A percentile compares a stretch with the other conserved stretches of the same genome.
phyloP scores from a whole-genome alignment of 169 alveolate genomes.

The Cryptosporidium bovis region DNA sequence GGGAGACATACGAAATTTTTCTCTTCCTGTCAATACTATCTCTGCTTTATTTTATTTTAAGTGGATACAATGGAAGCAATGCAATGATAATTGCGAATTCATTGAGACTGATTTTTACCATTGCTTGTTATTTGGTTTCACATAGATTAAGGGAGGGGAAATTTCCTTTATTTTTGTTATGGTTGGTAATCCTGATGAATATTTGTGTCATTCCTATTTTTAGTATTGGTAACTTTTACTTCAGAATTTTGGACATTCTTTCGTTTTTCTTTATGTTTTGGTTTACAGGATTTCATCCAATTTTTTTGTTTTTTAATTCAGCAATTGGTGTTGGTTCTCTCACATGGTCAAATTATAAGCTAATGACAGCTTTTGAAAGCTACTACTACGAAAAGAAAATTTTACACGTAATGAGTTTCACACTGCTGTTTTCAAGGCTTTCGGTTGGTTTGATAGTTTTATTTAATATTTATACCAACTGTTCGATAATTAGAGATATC shows the following conservation, averaged over 20 bases:
- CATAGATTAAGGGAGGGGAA: conserved; percentile 53
- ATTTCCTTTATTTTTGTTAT: conserved; percentile 28
- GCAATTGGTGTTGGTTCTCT: conserved; percentile 23
- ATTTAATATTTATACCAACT: conserved; percentile 33
- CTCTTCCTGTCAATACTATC: conserved; percentile 58
- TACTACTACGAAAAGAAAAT: conserved; percentile 10
- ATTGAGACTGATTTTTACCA: conserved; percentile 55
- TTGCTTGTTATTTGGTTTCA: conserved; percentile 68
- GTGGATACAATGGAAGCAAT: conserved; percentile 72
- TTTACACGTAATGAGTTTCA: conserved; percentile 23
- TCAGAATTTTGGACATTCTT: conserved; percentile 38
- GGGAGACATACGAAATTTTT: conserved; percentile 66
- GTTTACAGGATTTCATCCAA: conserved; percentile 73
- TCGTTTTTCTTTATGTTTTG: conserved; percentile 58
- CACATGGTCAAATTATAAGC: conserved; percentile 55
- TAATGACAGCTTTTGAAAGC: conserved; percentile 19
- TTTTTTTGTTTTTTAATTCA: conserved; percentile 31
- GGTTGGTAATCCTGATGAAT: conserved; percentile 65
- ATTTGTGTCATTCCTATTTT: conserved; percentile 54
- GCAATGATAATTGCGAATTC: conserved; percentile 66
- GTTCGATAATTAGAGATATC: conserved; percentile 66
- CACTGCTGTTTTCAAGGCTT: conserved; percentile 48
- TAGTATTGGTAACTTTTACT: conserved; percentile 39
- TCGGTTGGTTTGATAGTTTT: conserved; percentile 48
- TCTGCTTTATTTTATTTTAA: conserved; percentile 51